Evolutionary conservation across 352 stramenopile species (phyloP).

Genomic region (Globisporangium alternatum): DNA sequence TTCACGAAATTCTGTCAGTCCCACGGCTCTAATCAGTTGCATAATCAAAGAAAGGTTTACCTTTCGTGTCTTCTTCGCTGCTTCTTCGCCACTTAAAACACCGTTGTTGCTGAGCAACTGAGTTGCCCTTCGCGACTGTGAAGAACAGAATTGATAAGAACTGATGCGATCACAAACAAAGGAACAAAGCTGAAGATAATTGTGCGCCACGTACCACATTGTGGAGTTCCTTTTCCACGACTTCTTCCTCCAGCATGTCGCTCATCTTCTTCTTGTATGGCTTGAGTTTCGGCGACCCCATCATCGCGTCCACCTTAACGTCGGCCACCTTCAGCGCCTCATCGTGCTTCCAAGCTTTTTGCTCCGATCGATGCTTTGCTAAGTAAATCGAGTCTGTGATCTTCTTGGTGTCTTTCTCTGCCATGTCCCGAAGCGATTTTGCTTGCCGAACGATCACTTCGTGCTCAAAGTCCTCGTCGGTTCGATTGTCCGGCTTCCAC

Average conservation of each 20-base stretch:
- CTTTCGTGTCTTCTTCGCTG: constrained; percentile 38
- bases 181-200: not conserved
- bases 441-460: constrained; percentile 40
- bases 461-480: constrained; percentile 33
- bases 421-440: constrained; percentile 29
- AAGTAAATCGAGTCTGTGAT: constrained; percentile 14
- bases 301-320: constrained; percentile 29
- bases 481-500: constrained; percentile 32
- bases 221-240: constrained; percentile 26
- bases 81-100: constrained; percentile 26
- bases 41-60: constrained; percentile 11
- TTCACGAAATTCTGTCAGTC: not conserved
- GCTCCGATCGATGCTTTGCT: constrained; percentile 10
- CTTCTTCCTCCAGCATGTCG: constrained; percentile 50
- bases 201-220: constrained; percentile 19
- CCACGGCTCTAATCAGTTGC: not conserved
- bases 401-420: constrained; percentile 21
- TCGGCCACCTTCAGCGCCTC: constrained; percentile 21
- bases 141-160: not conserved
- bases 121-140: constrained; percentile 24
- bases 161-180: no score
- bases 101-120: constrained; percentile 25
- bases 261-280: constrained; percentile 49
- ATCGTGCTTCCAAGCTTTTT: constrained; percentile 13
- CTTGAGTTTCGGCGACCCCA: constrained; percentile 35